These are phyloP conservation scores for Raffaelea arxii DNA, from an alignment of 2,329 filamentous ascomycete species.

Conservation along the genomic window DNA sequence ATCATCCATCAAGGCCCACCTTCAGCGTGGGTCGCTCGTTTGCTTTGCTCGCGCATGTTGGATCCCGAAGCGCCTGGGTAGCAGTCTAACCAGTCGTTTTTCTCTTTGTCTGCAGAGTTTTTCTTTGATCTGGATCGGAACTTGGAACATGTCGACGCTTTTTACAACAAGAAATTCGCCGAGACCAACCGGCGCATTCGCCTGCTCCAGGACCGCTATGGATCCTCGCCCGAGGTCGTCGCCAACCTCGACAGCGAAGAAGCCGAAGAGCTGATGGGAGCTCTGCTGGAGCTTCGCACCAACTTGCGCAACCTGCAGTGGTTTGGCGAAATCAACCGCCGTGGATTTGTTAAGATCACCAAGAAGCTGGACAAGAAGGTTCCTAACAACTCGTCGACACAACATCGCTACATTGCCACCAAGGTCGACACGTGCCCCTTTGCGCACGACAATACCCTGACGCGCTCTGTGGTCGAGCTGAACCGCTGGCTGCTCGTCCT, in stretches of 20 bases:
- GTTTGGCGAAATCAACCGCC: slow-evolving; percentile 94
- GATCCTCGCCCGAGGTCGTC: slow-evolving; percentile 57
- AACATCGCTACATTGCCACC: slow-evolving; percentile 77
- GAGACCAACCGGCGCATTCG: slow-evolving; percentile 78
- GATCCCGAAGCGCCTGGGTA: slow-evolving; percentile 11
- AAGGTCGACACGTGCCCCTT: slow-evolving; percentile 88
- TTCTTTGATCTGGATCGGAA: slow-evolving; percentile 95
- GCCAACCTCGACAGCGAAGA: slow-evolving; percentile 78
- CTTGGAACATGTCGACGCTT: slow-evolving; percentile 89
- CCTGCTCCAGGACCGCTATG: slow-evolving; percentile 81
- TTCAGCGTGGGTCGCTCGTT: too few relatives aligned
- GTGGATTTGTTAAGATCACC: slow-evolving; percentile 95
- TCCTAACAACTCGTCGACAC: slow-evolving; percentile 58
- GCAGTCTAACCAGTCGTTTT: slow-evolving; percentile 24
- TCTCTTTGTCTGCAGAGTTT: slow-evolving; percentile 56
- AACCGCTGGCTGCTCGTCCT: slow-evolving; percentile 87
- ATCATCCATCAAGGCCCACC: too few relatives aligned
- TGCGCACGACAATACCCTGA: slow-evolving; percentile 56
- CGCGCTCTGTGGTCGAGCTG: slow-evolving; percentile 48
- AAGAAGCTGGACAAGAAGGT: slow-evolving; percentile 99
- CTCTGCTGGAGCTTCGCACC: slow-evolving; percentile 76
- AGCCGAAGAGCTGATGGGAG: slow-evolving; percentile 80
- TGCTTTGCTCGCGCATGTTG: too few relatives aligned
- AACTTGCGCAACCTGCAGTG: slow-evolving; percentile 88
- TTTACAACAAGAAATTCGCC: slow-evolving; percentile 92